Evolutionary conservation across 768 basidiomycete species (phyloP), one percentile per base, ranked within the genome.

Genomic region (Tubosaeta sp.): DNA sequence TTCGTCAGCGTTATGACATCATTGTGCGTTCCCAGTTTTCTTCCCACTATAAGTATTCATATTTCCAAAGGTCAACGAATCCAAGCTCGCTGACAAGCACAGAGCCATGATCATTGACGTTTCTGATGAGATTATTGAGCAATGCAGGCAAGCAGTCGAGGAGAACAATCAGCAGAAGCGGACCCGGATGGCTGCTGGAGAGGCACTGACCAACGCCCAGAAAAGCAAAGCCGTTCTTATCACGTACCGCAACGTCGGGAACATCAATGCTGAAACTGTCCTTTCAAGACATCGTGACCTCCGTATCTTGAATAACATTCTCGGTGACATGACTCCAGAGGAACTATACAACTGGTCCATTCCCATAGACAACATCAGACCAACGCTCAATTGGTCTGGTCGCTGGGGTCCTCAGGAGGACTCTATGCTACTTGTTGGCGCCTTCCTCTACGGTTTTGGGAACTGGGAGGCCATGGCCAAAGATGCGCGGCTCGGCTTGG

Each of bases 191-290:
- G 86, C 85, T 17, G 82, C 85, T 14, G 94, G 94, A 52, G 94
- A 97, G 71, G 85, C 91, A 1, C 76, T 95, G 67, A 89, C 88
- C 16, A 91, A 92, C 58, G 90, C 91, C 5, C 88, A 95, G 73
- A 95, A 95, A 72, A 94, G 93, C 78, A 97, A 97, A 69, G 97
- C 97, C 1, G 91, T 98, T 41, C 80, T 99, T 38, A 89, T 98
- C 59, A 85, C 86, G 19, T 97, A 86, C 75, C 83, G 89, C 55
- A 86, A 85, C 45, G 92, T 97, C 48, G 79, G 86, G 57, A 93
- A 91, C 63, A 91, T 99, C 77, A 99, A 99, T 67, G 97, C 97
- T 12, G 97, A 98, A 70, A 98, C 97, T 0, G 88, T 97, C 46
- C 81, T 97, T 49, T 91, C 91, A 25, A 84, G 97, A 31, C 76